Base-by-base conservation (phyloP, 2,329 filamentous ascomycete species). In the Plenodomus biglobosus region DNA sequence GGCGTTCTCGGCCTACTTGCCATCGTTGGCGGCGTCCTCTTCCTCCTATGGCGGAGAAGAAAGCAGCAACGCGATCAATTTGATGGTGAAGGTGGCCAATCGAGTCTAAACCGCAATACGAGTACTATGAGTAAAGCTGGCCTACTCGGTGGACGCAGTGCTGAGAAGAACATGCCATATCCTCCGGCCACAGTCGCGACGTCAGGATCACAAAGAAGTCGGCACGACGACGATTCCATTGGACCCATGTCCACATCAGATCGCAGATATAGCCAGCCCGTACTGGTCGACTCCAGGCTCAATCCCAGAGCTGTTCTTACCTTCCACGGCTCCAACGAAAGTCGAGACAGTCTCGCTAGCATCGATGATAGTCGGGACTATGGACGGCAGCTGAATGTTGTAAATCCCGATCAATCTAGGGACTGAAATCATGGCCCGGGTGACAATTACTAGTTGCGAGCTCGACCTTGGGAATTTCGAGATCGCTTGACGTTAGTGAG, bases 61-160 rank as follows among this genome's bases (percentile, higher is more conserved):
- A 59, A 56, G 39, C 59, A 65, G 35, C 53, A 54, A 40, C 50
- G 55, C 24, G 42, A 56, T 15, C 48, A 59, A 27, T 52, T 62
- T n/a, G 52, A 53, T n/a, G 48, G 39, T n/a, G 34, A 44, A 17
- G 52, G 58, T 3, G 63, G 65, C 32, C 62, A 71, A 46, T 56
- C 64, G 10, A 32, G 27, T 32, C 11, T 32, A 15, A 32, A 32
- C 15, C 68, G 77, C 17, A 77, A 78, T 46, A 70, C 71, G 16
- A 78, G 76, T 62, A 75, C 77, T 13, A 69, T 79, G 58, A 78
- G 76, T 61, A 75, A 72, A 59, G 70, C 74, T 16, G 77, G 77
- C 13, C 64, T 79, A 7, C 62, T 79, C 15, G 60, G 62, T 39
- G 53, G 57, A 18, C 8, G 15, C 11, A 46, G 47, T 13, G 39